phyloP scores from a whole-genome alignment of 768 basidiomycete species.

The Pleurotus djamor region DNA sequence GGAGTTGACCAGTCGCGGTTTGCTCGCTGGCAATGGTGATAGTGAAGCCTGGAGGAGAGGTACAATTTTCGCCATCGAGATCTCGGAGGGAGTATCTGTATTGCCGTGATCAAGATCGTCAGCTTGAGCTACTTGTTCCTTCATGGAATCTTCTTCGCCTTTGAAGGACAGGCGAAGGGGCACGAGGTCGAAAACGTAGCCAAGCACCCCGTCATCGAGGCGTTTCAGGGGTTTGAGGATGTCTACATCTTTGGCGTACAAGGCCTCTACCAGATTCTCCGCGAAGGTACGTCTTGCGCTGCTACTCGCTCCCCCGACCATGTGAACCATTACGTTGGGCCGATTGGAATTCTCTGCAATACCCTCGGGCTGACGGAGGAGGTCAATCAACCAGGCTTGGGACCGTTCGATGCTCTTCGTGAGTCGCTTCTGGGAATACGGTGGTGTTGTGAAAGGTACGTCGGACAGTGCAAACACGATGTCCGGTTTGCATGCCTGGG shows the following conservation, averaged over 20 bases:
- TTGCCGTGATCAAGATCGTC: slow-evolving; percentile 7
- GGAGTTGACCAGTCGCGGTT: slow-evolving; percentile 63
- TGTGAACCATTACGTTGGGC: slow-evolving; percentile 57
- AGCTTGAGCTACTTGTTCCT: background rate
- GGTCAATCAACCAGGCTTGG: slow-evolving; percentile 55
- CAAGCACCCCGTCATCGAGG: slow-evolving; percentile 68
- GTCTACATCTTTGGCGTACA: slow-evolving; percentile 55
- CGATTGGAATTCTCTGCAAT: background rate
- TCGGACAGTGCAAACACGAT: slow-evolving; percentile 72
- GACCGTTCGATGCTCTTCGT: slow-evolving; percentile 77
- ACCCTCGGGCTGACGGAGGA: slow-evolving; percentile 35
- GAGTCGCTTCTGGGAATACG: slow-evolving; percentile 75
- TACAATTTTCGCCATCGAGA: slow-evolving; percentile 13
- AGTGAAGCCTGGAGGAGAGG: slow-evolving; percentile 63
- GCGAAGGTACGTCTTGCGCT: slow-evolving; percentile 68
- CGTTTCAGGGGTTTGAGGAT: slow-evolving; percentile 45
- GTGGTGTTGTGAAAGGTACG: slow-evolving; percentile 59
- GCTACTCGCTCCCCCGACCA: slow-evolving; percentile 58
- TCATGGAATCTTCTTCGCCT: slow-evolving; percentile 8
- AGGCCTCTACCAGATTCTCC: slow-evolving; percentile 48
- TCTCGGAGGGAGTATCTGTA: background rate
- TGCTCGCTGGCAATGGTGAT: slow-evolving; percentile 41
- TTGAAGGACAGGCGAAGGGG: slow-evolving; percentile 36
- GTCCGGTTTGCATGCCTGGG: slow-evolving; percentile 56
- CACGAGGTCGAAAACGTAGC: slow-evolving; percentile 71